phyloP scores from a whole-genome alignment of 345 rosid species.

The Heritiera littoralis region DNA sequence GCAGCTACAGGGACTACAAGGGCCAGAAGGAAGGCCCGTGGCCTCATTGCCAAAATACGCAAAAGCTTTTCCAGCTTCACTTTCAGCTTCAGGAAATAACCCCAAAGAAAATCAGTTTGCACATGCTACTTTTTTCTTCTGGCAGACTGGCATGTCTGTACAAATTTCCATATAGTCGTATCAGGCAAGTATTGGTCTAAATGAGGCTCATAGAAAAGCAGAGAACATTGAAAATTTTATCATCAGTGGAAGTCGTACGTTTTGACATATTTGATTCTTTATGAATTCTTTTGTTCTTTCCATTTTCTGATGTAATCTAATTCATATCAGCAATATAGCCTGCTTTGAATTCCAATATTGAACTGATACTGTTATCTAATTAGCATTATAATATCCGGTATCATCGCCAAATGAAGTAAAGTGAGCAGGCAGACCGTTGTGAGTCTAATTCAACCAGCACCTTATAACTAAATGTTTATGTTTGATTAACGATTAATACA shows the following conservation, averaged over 20 bases:
- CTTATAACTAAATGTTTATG: background rate
- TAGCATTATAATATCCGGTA: background rate
- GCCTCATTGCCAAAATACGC: background rate
- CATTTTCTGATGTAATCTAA: background rate
- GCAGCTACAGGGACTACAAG: background rate
- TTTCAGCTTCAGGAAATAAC: background rate
- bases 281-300: background rate
- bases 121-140: background rate
- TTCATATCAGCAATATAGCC: background rate
- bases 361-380: too few relatives aligned
- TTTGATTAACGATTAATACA: background rate
- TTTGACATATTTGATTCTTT: constrained; percentile 1
- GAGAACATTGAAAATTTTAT: background rate
- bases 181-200: constrained; percentile 26
- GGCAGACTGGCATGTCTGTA: background rate
- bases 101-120: background rate
- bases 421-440: background rate
- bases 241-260: constrained; percentile 6
- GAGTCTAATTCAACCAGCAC: background rate
- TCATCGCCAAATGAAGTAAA: background rate
- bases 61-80: background rate
- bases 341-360: background rate
- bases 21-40: constrained; percentile 13
- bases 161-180: background rate
- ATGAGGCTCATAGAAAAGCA: constrained; percentile 9